Percentiles rank a stretch among this genome's conserved stretches.
phyloP scores from a whole-genome alignment of 1,139 yeast genomes.

The Blastobotrys persicus region DNA sequence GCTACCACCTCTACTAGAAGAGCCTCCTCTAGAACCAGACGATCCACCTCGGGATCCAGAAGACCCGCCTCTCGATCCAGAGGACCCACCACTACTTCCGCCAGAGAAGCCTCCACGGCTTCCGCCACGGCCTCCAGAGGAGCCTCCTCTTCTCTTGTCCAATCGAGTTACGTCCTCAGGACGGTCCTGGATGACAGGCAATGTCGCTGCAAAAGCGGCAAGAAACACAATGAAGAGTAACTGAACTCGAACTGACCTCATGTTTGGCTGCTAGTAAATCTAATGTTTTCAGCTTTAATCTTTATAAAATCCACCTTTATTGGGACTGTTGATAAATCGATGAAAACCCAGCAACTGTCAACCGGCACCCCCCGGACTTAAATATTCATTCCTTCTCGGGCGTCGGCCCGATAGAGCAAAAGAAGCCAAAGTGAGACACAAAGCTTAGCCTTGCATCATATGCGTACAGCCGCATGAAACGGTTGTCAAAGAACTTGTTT shows the following conservation, averaged over 20 bases:
- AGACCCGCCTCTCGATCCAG: constrained; percentile 13
- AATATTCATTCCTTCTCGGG: too few relatives aligned
- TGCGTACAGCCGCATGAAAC: neutral
- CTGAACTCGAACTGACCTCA: neutral
- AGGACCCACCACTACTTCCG: constrained; percentile 13
- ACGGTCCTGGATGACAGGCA: neutral
- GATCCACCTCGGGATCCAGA: constrained; percentile 12
- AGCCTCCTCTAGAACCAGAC: constrained; percentile 10
- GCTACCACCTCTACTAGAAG: constrained; percentile 8
- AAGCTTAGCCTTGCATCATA: neutral
- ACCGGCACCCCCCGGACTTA: too few relatives aligned
- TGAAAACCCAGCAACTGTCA: too few relatives aligned
- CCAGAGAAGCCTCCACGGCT: constrained; percentile 11
- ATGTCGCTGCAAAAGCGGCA: neutral
- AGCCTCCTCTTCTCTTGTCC: constrained; percentile 15
- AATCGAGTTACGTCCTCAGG: neutral
- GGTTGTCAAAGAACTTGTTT: too few relatives aligned
- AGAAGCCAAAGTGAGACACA: neutral
- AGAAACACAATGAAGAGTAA: neutral
- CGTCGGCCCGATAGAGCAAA: neutral
- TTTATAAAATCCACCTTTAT: too few relatives aligned
- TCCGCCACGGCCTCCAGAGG: constrained; percentile 18
- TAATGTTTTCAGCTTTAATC: too few relatives aligned
- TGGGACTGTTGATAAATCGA: too few relatives aligned
- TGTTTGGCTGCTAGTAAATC: too few relatives aligned